Percentiles rank a stretch among this genome's conserved stretches.
Evolutionary conservation across 2,329 filamentous ascomycete species (phyloP).

Genomic region (Alternaria hordeiaustralica): DNA sequence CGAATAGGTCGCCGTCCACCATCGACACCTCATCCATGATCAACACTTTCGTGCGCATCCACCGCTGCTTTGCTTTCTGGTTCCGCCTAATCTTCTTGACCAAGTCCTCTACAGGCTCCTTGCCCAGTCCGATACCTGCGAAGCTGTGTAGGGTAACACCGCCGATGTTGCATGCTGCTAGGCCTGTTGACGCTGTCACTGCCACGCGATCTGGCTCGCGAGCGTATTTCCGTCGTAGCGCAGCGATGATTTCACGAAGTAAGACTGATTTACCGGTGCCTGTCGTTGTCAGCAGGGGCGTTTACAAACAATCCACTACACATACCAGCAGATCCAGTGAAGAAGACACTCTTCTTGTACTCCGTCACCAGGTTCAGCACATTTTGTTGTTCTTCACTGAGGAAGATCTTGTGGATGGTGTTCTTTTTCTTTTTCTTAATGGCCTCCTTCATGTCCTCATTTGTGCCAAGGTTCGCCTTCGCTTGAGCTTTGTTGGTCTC

Average conservation of each 20-base stretch:
- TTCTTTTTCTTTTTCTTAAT: conserved; percentile 53
- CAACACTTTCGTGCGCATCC: conserved; percentile 86
- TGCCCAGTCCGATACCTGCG: conserved; percentile 91
- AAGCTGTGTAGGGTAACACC: conserved; percentile 97
- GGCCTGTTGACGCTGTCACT: conserved; percentile 92
- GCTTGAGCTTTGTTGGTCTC: conserved; percentile 64
- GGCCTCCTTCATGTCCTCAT: conserved; percentile 57
- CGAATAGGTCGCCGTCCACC: conserved; percentile 96
- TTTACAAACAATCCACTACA: not conserved
- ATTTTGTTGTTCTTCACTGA: conserved; percentile 85
- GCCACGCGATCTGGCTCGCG: conserved; percentile 84
- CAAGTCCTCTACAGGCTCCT: conserved; percentile 79
- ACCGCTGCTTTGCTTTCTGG: conserved; percentile 83
- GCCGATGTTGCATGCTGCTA: conserved; percentile 96
- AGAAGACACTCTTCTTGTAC: conserved; percentile 87
- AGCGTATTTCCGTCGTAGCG: conserved; percentile 76
- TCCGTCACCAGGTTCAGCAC: conserved; percentile 85
- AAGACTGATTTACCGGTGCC: conserved; percentile 95
- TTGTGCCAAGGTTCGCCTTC: conserved; percentile 45
- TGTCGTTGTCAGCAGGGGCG: conserved; percentile 21
- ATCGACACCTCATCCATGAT: conserved; percentile 97
- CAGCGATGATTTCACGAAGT: conserved; percentile 87
- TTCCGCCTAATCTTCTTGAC: conserved; percentile 92
- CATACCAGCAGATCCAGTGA: conserved; percentile 87
- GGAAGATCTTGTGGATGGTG: conserved; percentile 64